Evolutionary conservation across 1,284 basidiomycete species (phyloP).

Genomic region (Microbotryum intermedium): DNA sequence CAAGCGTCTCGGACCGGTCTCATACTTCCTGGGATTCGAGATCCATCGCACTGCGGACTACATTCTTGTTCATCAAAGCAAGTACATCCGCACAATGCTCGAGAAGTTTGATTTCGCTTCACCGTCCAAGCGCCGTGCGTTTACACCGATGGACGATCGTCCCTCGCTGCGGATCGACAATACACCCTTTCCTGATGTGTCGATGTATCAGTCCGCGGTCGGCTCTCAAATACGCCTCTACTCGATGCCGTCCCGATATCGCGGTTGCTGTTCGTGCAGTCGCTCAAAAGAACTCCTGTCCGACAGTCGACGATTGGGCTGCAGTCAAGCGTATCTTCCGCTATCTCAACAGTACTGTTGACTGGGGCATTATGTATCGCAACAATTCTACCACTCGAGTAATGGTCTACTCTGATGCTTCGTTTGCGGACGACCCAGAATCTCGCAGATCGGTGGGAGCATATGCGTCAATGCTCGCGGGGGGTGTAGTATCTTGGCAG

Average conservation of each 20-base stretch:
- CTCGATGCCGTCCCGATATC: conserved; percentile 1
- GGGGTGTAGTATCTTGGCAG: neutral
- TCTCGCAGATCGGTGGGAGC: neutral
- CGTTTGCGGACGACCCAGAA: neutral
- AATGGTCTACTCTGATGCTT: neutral
- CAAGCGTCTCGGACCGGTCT: no score
- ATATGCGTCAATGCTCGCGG: neutral
- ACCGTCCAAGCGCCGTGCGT: no score
- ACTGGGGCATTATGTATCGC: neutral
- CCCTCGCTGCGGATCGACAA: no score
- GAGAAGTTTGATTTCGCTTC: no score
- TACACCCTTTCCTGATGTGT: neutral
- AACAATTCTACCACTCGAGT: neutral
- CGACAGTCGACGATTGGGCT: neutral
- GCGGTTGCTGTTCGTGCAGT: neutral
- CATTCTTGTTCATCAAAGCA: no score
- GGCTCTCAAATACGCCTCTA: conserved; percentile 1
- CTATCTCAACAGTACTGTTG: neutral
- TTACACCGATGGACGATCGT: no score
- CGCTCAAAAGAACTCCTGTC: neutral
- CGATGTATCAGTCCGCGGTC: neutral
- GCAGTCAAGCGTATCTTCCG: conserved; percentile 4
- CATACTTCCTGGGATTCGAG: no score
- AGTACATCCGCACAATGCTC: no score
- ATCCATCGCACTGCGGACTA: no score